Evolutionary conservation across 2,329 filamentous ascomycete species (phyloP).

Genomic region (Dryadomyces sulphureus): DNA sequence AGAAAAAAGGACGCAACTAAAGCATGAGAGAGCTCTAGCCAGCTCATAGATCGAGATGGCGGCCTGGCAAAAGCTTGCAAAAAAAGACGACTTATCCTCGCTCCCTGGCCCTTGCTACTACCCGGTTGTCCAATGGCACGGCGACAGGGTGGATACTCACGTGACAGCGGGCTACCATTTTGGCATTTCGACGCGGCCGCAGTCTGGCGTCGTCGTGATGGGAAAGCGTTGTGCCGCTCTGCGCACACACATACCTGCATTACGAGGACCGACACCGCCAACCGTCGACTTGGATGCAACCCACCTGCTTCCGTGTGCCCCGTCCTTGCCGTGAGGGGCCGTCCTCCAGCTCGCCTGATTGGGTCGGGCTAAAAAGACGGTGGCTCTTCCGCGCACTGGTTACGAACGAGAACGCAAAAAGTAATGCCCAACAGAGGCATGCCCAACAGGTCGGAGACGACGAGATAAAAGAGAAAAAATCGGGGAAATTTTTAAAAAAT

Average conservation of each 20-base stretch:
- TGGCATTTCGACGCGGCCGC: not conserved
- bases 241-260: not conserved
- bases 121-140: not conserved
- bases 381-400: not conserved
- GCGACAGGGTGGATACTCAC: not conserved
- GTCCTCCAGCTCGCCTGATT: not conserved
- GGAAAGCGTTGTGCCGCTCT: not conserved
- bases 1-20: not conserved
- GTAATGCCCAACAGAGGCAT: not conserved
- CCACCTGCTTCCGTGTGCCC: not conserved
- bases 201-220: not conserved
- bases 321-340: not conserved
- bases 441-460: not conserved
- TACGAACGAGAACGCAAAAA: not conserved
- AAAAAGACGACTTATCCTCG: not conserved
- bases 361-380: not conserved
- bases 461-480: not conserved
- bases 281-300: not conserved
- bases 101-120: not conserved
- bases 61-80: no score
- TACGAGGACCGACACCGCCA: not conserved
- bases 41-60: not conserved
- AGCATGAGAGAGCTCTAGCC: not conserved
- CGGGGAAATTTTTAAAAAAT: no score
- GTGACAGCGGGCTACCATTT: not conserved